Conservation (phyloP, 768 basidiomycete genomes). For the Phylloporus rhodoxanthus region DNA sequence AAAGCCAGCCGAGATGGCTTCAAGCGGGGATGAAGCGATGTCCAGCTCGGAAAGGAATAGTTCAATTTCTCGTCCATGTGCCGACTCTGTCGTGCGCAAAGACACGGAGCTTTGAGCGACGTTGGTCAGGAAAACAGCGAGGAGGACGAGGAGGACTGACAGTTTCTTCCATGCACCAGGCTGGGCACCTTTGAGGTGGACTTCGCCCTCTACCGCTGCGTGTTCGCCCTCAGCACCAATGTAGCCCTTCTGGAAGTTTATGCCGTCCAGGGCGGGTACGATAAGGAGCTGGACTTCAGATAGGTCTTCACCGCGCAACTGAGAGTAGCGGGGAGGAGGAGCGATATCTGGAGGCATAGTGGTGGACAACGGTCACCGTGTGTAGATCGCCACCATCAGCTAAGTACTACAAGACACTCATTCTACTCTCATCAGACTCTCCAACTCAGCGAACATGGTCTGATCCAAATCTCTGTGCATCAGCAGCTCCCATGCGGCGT, state of each 20-base stretch:
- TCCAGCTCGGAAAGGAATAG: conserved; percentile 53
- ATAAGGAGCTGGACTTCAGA: conserved; percentile 63
- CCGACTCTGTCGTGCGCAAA: conserved; percentile 61
- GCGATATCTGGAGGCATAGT: conserved; percentile 36
- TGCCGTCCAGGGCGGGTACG: conserved; percentile 59
- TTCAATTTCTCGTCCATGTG: conserved; percentile 58
- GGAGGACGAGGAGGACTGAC: conserved; percentile 43
- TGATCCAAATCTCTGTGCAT: conserved; percentile 69
- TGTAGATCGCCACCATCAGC: conserved; percentile 9
- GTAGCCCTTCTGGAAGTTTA: conserved; percentile 82
- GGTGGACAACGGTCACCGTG: background rate
- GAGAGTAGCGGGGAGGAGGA: conserved; percentile 61
- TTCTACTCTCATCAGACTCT: conserved; percentile 69
- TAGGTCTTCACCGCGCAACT: conserved; percentile 25
- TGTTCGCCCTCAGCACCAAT: conserved; percentile 78
- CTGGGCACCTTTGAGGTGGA: conserved; percentile 72
- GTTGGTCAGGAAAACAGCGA: conserved; percentile 11
- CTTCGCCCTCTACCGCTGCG: conserved; percentile 81
- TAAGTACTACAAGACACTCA: conserved; percentile 23
- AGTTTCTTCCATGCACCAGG: conserved; percentile 57
- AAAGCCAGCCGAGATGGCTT: conserved; percentile 51
- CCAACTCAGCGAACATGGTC: conserved; percentile 71
- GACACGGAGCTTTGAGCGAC: conserved; percentile 48
- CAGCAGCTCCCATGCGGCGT: conserved; percentile 65
- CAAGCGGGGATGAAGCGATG: conserved; percentile 42